Conservation (phyloP, 768 basidiomycete species). For the Suillus clintonianus region DNA sequence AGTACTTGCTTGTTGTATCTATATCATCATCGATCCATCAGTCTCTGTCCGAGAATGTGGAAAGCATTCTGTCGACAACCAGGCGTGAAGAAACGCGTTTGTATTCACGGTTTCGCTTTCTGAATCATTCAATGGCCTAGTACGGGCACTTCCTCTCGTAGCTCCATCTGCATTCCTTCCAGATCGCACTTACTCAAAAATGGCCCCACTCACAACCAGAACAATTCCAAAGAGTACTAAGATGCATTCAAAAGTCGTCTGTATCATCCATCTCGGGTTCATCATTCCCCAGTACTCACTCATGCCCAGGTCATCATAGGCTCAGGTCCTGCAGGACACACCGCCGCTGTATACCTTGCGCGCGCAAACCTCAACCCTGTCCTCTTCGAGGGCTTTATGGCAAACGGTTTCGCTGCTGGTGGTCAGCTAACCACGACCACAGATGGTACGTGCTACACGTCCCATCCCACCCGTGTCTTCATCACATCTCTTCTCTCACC, state of each 20-base stretch:
- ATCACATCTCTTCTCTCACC: slow-evolving; percentile 4
- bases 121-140: slow-evolving; percentile 28
- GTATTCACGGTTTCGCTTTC: slow-evolving; percentile 26
- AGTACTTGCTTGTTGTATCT: neutral
- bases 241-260: slow-evolving; percentile 79
- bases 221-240: slow-evolving; percentile 53
- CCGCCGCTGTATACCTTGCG: slow-evolving; percentile 94
- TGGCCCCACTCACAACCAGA: slow-evolving; percentile 53
- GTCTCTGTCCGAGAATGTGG: neutral
- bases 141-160: slow-evolving; percentile 30
- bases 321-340: slow-evolving; percentile 94
- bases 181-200: slow-evolving; percentile 33
- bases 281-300: neutral
- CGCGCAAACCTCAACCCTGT: slow-evolving; percentile 95
- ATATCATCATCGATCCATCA: neutral
- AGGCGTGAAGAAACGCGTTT: slow-evolving; percentile 13
- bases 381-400: slow-evolving; percentile 98
- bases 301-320: slow-evolving; percentile 80
- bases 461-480: neutral
- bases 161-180: slow-evolving; percentile 17
- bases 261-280: slow-evolving; percentile 14
- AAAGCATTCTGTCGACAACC: neutral
- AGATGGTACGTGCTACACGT: slow-evolving; percentile 58
- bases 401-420: slow-evolving; percentile 96
- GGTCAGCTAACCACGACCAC: slow-evolving; percentile 98